Evolutionary conservation across 306 rosid genomes (phyloP).

Genomic region (Erythrophleum fordii): DNA sequence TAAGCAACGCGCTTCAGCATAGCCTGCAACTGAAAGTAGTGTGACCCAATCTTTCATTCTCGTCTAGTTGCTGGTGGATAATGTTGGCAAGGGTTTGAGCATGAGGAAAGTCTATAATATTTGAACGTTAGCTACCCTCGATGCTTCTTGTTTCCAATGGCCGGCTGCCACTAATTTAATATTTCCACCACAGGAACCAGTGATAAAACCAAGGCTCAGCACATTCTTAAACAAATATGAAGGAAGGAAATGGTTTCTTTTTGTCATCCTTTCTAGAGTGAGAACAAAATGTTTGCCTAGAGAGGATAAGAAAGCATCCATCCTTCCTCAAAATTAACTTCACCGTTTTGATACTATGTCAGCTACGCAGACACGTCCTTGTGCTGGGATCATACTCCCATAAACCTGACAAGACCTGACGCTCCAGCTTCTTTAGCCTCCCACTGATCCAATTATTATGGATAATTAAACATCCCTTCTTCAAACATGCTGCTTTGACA

Average conservation of each 20-base stretch:
- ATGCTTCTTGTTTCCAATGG: constrained; percentile 44
- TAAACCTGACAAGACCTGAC: constrained; percentile 80
- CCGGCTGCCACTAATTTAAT: constrained; percentile 49
- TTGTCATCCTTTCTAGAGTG: constrained; percentile 27
- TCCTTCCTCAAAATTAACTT: constrained; percentile 42
- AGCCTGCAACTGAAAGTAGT: constrained; percentile 38
- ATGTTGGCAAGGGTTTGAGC: constrained; percentile 42
- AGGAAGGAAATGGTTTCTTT: constrained; percentile 27
- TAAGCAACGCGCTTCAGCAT: constrained; percentile 62
- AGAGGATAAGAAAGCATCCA: constrained; percentile 48
- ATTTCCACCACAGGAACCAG: constrained; percentile 26
- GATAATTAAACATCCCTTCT: constrained; percentile 72
- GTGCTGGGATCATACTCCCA: constrained; percentile 83
- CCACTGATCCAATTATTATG: constrained; percentile 95
- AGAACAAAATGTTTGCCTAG: constrained; percentile 42
- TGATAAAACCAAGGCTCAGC: constrained; percentile 52
- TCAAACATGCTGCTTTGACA: constrained; percentile 59
- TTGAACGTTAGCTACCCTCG: constrained; percentile 13
- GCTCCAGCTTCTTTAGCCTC: constrained; percentile 85
- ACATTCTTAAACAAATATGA: constrained; percentile 39
- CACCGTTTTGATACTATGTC: constrained; percentile 39
- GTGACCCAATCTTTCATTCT: constrained; percentile 48
- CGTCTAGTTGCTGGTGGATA: constrained; percentile 9
- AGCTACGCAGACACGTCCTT: constrained; percentile 69
- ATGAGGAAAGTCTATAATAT: constrained; percentile 11